phyloP scores from a whole-genome alignment of 2,329 filamentous ascomycete genomes.

The Aspergillus proliferans region DNA sequence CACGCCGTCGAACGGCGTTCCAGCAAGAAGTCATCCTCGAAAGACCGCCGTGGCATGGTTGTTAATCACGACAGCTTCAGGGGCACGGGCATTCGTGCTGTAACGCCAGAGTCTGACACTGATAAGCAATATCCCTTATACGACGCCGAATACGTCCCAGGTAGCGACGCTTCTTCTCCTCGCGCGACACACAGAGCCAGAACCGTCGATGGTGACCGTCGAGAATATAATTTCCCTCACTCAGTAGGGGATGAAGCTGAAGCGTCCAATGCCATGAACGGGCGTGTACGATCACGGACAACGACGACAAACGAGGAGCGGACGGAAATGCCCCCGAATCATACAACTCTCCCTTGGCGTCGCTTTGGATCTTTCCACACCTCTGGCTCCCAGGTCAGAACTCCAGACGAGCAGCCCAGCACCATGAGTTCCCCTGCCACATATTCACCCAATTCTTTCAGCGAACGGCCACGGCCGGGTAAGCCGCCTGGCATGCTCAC shows the following conservation, averaged over 20 bases:
- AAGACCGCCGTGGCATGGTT: slow-evolving; percentile 41
- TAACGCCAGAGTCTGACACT: slow-evolving; percentile 40
- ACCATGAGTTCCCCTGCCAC: slow-evolving; percentile 47
- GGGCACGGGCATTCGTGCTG: slow-evolving; percentile 40
- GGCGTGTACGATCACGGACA: slow-evolving; percentile 30
- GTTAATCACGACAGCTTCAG: slow-evolving; percentile 40
- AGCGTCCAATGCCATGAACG: slow-evolving; percentile 23
- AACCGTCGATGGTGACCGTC: slow-evolving; percentile 27
- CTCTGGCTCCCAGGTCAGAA: slow-evolving; percentile 27
- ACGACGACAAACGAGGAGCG: slow-evolving; percentile 39
- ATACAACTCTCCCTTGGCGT: slow-evolving; percentile 26
- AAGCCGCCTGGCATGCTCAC: slow-evolving; percentile 17
- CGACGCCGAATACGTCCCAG: slow-evolving; percentile 28
- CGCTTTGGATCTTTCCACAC: slow-evolving; percentile 38
- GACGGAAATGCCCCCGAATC: slow-evolving; percentile 29
- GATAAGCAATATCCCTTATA: slow-evolving; percentile 34
- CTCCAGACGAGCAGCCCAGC: slow-evolving; percentile 31
- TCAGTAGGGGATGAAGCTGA: slow-evolving; percentile 31
- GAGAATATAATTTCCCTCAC: slow-evolving; percentile 25
- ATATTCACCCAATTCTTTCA: slow-evolving; percentile 34
- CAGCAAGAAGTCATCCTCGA: slow-evolving; percentile 44
- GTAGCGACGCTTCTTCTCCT: slow-evolving; percentile 30
- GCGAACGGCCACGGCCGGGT: slow-evolving; percentile 25
- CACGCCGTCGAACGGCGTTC: slow-evolving; percentile 39
- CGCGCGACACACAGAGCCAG: slow-evolving; percentile 30